Evolutionary conservation across 2,329 filamentous ascomycete species (phyloP).

Genomic region (Xylariaceae sp.): DNA sequence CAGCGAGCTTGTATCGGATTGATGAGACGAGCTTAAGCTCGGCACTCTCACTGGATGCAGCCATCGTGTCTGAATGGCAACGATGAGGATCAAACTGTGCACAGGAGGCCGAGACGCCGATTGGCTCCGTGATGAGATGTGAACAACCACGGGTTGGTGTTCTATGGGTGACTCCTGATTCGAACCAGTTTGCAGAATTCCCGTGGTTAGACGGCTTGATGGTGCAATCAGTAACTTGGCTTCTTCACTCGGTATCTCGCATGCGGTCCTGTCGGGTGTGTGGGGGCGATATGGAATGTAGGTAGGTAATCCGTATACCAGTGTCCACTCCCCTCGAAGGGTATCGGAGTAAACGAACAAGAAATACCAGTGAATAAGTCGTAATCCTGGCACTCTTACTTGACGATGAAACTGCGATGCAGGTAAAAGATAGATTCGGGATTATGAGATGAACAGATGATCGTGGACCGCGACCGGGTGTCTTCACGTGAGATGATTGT

Average conservation of each 20-base stretch:
- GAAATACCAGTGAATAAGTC: no score
- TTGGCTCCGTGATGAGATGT: background rate
- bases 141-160: background rate
- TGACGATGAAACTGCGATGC: no score
- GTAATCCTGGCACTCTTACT: no score
- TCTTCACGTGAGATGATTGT: constrained; percentile 4
- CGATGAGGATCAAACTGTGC: background rate
- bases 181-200: background rate
- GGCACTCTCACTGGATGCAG: constrained; percentile 27
- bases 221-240: constrained; percentile 1
- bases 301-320: no score
- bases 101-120: background rate
- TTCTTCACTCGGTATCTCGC: background rate
- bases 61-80: constrained; percentile 22
- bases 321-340: no score
- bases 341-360: no score
- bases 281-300: no score
- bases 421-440: background rate
- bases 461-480: background rate
- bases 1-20: constrained; percentile 33
- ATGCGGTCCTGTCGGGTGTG: background rate
- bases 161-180: background rate
- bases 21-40: constrained; percentile 33
- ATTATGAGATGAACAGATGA: background rate
- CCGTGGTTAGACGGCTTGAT: background rate